Evolutionary conservation across 176 grass and related monocot genomes (phyloP).

Genomic region (Ampelocalamus luodianensis): DNA sequence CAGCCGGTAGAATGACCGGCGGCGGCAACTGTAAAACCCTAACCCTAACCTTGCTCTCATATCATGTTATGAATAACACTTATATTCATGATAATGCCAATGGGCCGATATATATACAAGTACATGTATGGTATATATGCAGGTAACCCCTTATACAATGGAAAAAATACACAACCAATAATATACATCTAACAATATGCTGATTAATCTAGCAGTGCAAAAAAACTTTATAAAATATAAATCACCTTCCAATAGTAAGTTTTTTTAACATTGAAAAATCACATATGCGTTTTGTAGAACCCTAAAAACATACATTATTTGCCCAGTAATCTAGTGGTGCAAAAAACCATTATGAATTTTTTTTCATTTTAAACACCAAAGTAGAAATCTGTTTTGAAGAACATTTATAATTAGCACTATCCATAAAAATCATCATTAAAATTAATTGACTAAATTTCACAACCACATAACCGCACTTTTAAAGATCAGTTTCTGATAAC

Average conservation of each 20-base stretch:
- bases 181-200: too few relatives aligned
- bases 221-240: not conserved
- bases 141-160: too few relatives aligned
- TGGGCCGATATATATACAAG: too few relatives aligned
- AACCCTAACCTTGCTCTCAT: too few relatives aligned
- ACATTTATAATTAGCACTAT: constrained; percentile 9
- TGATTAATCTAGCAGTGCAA: not conserved
- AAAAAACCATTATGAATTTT: not conserved
- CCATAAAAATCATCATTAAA: not conserved
- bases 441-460: not conserved
- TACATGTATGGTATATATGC: too few relatives aligned
- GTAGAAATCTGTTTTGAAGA: not conserved
- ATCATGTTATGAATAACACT: too few relatives aligned
- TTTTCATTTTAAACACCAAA: not conserved
- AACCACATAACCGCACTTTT: too few relatives aligned
- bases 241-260: not conserved
- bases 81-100: too few relatives aligned
- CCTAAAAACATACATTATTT: not conserved
- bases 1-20: too few relatives aligned
- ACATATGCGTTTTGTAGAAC: not conserved
- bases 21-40: too few relatives aligned
- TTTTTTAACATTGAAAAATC: not conserved
- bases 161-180: too few relatives aligned
- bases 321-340: not conserved
- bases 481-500: too few relatives aligned